Evolutionary conservation across 495 filamentous ascomycete genomes (phyloP), one percentile per base, ranked within the genome.

Genomic region (Schizothecium vesticola): DNA sequence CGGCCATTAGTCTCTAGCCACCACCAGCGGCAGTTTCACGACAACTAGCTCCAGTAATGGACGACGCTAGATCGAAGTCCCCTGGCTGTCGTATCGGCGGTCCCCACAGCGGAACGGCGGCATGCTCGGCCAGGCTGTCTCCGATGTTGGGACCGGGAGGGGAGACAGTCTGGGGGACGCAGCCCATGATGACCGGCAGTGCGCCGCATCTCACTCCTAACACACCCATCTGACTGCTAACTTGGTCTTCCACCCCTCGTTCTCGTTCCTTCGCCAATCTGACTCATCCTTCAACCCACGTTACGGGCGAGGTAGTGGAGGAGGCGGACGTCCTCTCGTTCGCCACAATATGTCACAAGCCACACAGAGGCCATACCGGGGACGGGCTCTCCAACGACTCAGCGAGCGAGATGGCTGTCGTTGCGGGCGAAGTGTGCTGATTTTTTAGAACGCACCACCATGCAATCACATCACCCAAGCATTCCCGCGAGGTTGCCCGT

Each of bases 251-350:
- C 63, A 29, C n/a, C 1, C 56, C 16, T 31, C 16, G 25, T 33
- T 33, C 43, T 65, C 63, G 55, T 58, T 65, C 63, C 56, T 23
- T 28, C 29, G 22, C 29, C 21, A 66, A 60, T 66, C 65, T 59
- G 67, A 66, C 31, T 71, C 67, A 65, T 67, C 36, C 16, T 60
- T 26, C 43, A n/a, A 51, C 19, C 33, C 43, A 33, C 19, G 5
- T 7, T 19, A 19, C 5, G 43, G 43, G 43, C 19, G 43, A 51
- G 43, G 16, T n/a, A n/a, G 16, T 51, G 43, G 43, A 8, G 22
- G 55, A 26, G 61, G 31, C 5, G 43, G 25, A 36, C 31, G 25
- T 51, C 64, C 55, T 24, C 23, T 28, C 56, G 13, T 26, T 60
- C n/a, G 22, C 65, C 22, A 26, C 22, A 23, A 21, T 3, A 24